Conservation (phyloP, 2,329 filamentous ascomycete genomes). For the Aspergillus ibericus region DNA sequence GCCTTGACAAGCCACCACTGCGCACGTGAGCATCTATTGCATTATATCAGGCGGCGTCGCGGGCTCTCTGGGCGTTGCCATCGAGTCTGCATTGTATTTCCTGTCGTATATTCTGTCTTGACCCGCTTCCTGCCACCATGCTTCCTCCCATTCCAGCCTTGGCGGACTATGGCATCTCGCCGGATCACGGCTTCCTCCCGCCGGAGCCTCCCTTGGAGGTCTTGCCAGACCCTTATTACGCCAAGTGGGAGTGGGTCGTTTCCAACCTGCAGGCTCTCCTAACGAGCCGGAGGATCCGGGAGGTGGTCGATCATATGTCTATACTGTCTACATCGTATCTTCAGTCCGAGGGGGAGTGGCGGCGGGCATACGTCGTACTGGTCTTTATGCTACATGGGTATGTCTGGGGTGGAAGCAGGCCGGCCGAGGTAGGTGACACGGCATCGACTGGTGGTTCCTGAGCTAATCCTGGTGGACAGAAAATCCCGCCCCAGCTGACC, state of each 20-base stretch:
- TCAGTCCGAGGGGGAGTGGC: constrained; percentile 84
- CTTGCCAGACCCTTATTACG: constrained; percentile 87
- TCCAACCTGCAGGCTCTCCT: constrained; percentile 85
- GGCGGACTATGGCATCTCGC: constrained; percentile 69
- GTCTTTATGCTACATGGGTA: constrained; percentile 81
- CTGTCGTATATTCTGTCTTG: neutral
- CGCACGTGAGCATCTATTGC: neutral
- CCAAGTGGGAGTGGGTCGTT: constrained; percentile 86
- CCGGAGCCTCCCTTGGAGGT: constrained; percentile 73
- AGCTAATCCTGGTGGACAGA: constrained; percentile 35
- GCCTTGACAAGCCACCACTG: neutral
- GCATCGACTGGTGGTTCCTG: neutral
- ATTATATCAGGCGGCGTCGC: neutral
- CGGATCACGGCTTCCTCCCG: constrained; percentile 80
- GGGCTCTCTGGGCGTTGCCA: neutral
- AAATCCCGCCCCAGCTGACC: constrained; percentile 76
- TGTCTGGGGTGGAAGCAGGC: constrained; percentile 80
- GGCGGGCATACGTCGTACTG: constrained; percentile 77
- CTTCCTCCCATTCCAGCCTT: constrained; percentile 52
- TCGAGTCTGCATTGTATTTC: neutral
- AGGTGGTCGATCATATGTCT: constrained; percentile 76
- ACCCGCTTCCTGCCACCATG: constrained; percentile 31
- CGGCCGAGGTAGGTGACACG: constrained; percentile 62
- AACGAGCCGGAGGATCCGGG: constrained; percentile 77
- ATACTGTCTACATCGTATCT: constrained; percentile 80